Percentiles rank a stretch among this genome's conserved stretches.
These are phyloP conservation scores for Cladophialophora carrionii DNA, from an alignment of 2,329 filamentous ascomycete species.

Conservation along the genomic window DNA sequence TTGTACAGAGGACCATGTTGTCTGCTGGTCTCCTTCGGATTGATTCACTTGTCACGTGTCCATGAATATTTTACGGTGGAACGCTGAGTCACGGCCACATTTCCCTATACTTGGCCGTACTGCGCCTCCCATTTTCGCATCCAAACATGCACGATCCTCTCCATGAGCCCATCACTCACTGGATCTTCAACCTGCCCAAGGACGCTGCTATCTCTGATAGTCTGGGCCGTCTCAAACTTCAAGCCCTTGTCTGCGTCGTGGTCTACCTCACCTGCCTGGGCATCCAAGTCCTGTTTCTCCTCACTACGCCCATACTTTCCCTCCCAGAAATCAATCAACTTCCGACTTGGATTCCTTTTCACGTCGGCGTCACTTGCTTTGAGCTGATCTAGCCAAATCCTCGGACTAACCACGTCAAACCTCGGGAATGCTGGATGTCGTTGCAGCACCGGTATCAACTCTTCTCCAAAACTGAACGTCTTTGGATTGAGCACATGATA, in stretches of 20 bases:
- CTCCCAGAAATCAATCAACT: constrained; percentile 57
- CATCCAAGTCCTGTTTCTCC: background rate
- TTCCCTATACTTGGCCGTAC: background rate
- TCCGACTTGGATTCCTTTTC: constrained; percentile 51
- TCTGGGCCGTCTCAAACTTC: constrained; percentile 23
- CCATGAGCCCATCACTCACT: constrained; percentile 16
- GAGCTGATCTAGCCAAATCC: constrained; percentile 49
- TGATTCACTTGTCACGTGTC: background rate
- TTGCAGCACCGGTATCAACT: constrained; percentile 53
- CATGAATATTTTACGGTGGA: background rate
- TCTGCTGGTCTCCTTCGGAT: no score
- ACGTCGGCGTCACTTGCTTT: constrained; percentile 40
- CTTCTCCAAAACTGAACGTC: constrained; percentile 49
- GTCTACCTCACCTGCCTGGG: background rate
- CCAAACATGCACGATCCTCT: constrained; percentile 23
- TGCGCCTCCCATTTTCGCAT: constrained; percentile 24
- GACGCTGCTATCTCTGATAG: constrained; percentile 11
- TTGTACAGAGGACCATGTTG: background rate
- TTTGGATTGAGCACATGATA: constrained; percentile 57
- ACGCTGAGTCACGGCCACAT: background rate
- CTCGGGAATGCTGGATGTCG: constrained; percentile 15
- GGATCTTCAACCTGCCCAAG: constrained; percentile 15
- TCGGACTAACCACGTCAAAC: constrained; percentile 45
- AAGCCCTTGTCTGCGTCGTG: constrained; percentile 10
- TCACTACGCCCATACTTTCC: constrained; percentile 25